A percentile compares a stretch with the other conserved stretches of the same genome.
These are phyloP conservation scores for Pseudocercospora musae DNA, from an alignment of 2,329 filamentous ascomycete genomes.

Conservation along the genomic window DNA sequence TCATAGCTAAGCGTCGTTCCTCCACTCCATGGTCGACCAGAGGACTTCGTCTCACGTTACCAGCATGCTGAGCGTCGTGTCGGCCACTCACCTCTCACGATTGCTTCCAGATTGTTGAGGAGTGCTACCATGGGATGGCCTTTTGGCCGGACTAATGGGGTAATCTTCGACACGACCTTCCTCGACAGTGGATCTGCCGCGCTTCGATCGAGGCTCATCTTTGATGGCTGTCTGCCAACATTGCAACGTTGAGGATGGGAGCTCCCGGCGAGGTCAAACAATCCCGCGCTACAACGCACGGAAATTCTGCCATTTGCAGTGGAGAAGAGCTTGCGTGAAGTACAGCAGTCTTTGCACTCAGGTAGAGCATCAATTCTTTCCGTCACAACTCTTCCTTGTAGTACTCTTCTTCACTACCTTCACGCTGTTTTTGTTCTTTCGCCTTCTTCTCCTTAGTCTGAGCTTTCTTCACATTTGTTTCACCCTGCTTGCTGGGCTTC, in stretches of 20 bases:
- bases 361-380: not conserved
- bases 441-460: slow-evolving; percentile 5
- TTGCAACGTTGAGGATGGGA: not conserved
- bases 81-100: not conserved
- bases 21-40: not conserved
- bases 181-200: not conserved
- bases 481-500: slow-evolving; percentile 19
- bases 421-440: slow-evolving; percentile 9
- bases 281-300: not conserved
- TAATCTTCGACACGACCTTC: not conserved
- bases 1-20: not conserved
- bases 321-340: not conserved
- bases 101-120: not conserved
- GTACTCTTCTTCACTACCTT: slow-evolving; percentile 29
- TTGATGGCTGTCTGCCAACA: not conserved
- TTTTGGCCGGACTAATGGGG: not conserved
- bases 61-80: not conserved
- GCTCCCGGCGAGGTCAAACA: not conserved
- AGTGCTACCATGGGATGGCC: not conserved
- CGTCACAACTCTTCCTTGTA: slow-evolving; percentile 24
- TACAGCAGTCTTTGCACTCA: not conserved
- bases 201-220: not conserved
- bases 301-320: not conserved
- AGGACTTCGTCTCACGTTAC: not conserved
- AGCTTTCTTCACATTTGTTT: slow-evolving; percentile 19